phyloP scores from a whole-genome alignment of 768 basidiomycete genomes.

The Xanthoconium purpureum region DNA sequence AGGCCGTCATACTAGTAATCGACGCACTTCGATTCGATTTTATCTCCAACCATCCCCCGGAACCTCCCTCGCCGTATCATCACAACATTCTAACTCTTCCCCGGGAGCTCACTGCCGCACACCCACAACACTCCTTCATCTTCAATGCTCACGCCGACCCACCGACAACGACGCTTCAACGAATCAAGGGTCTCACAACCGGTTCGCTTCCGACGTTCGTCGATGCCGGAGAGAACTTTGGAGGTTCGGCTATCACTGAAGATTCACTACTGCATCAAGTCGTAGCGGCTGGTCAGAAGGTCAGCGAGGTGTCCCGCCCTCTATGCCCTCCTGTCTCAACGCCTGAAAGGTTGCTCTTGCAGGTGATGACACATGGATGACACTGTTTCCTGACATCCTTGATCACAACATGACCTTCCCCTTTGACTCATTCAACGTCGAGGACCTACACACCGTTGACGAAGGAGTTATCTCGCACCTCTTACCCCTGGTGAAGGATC shows the following conservation, averaged over 20 bases:
- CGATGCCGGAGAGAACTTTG: conserved; percentile 92
- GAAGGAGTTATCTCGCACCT: conserved; percentile 82
- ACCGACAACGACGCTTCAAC: conserved; percentile 91
- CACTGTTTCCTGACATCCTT: conserved; percentile 79
- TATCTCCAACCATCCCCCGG: conserved; percentile 60
- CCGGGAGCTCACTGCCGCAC: conserved; percentile 55
- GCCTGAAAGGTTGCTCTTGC: conserved; percentile 71
- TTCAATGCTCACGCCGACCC: conserved; percentile 92
- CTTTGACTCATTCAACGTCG: conserved; percentile 97
- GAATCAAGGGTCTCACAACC: conserved; percentile 92
- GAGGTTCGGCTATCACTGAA: conserved; percentile 79
- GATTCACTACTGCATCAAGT: conserved; percentile 86
- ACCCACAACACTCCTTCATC: conserved; percentile 75
- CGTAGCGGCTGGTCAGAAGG: conserved; percentile 54
- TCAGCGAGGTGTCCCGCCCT: conserved; percentile 24
- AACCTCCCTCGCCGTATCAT: conserved; percentile 62
- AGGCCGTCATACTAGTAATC: conserved; percentile 82
- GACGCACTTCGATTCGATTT: conserved; percentile 96
- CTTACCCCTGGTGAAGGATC: conserved; percentile 67
- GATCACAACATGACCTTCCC: conserved; percentile 71
- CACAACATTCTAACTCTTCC: conserved; percentile 85
- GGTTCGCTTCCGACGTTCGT: conserved; percentile 95
- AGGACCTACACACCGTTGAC: conserved; percentile 95
- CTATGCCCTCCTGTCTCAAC: not conserved
- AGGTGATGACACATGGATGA: conserved; percentile 97